Base-by-base conservation (phyloP, 1,284 basidiomycete genomes). In the Ganoderma multipileum region DNA sequence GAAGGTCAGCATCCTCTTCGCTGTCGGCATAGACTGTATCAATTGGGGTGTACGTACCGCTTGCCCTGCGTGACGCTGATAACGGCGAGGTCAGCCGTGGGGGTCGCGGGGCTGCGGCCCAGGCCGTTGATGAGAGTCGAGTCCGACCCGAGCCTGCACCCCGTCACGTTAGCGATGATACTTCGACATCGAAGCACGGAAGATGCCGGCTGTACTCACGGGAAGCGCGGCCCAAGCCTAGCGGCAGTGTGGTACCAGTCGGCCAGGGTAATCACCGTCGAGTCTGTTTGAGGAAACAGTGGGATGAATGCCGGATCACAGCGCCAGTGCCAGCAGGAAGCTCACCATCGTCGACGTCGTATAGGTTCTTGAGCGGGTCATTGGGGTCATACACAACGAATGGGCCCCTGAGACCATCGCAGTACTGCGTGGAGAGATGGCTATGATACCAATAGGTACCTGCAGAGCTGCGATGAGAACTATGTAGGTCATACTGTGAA, bases 91-190 rank as follows among this genome's bases (percentile, higher is more conserved):
- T 75, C 66, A 20, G 74, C 69, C 1, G 71, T 66, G 2, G 76
- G 67, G 3, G 73, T 74, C n/a, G 74, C 73, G 6, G 68, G 57
- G 62, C 67, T 79, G 2, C 80, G 77, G 12, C 85, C 85, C 39
- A 77, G 74, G 4, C 84, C 84, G 61, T 90, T 90, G 75, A 91
- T 86, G 8, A 89, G 76, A 2, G 84, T 87, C 0, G 84, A 59
- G 42, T 71, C 71, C 3, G 73, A 42, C 18, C 67, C 68, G 18
- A 63, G 38, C 44, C 74, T 75, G 59, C 3, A 39, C 7, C 9
- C 9, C 26, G 28, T 36, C 16, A 8, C 8, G 14, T 61, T 16
- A 66, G 47, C 38, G 20, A 33, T 28, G 28, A 50, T 26, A 33
- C 5, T 7, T 20, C 26, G 8, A 4, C 9, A 2, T 14, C 11